Percentiles rank a stretch among this genome's conserved stretches.
Conservation (phyloP, 768 basidiomycete species). For the Boletus bicolor region DNA sequence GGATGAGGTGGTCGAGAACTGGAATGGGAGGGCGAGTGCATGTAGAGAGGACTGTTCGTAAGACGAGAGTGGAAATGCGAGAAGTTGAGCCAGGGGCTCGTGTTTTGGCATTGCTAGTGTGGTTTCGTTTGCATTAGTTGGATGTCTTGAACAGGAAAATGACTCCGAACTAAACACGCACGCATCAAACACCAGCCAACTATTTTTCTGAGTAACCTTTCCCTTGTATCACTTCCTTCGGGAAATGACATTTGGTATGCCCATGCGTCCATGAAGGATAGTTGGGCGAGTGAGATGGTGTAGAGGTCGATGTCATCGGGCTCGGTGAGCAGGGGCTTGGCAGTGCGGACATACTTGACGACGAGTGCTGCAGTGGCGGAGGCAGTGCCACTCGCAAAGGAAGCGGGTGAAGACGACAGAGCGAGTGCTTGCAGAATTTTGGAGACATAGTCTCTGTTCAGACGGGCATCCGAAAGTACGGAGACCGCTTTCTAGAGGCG, state of each 20-base stretch:
- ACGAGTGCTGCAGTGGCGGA: constrained; percentile 41
- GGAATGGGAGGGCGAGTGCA: constrained; percentile 53
- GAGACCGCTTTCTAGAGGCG: constrained; percentile 59
- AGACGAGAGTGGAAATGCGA: constrained; percentile 61
- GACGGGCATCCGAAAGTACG: constrained; percentile 67
- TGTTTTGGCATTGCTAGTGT: constrained; percentile 56
- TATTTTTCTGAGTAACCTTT: constrained; percentile 54
- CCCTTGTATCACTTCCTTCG: constrained; percentile 52
- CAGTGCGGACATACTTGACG: constrained; percentile 71
- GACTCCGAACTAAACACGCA: constrained; percentile 37
- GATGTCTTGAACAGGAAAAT: background rate
- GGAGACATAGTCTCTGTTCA: constrained; percentile 74
- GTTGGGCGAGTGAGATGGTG: constrained; percentile 60
- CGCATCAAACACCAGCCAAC: constrained; percentile 68
- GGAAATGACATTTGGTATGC: constrained; percentile 67
- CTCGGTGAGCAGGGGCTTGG: constrained; percentile 66
- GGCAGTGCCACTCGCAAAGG: constrained; percentile 19
- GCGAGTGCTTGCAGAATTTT: constrained; percentile 67
- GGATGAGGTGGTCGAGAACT: constrained; percentile 32
- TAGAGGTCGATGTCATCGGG: constrained; percentile 73
- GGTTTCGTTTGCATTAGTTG: background rate
- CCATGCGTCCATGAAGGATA: constrained; percentile 71
- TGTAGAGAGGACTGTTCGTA: constrained; percentile 63
- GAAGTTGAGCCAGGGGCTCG: constrained; percentile 54
- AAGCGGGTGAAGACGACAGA: constrained; percentile 40